Base-by-base conservation (phyloP, 192 early-diverging fungal species). In the Mortierella hygrophila region DNA sequence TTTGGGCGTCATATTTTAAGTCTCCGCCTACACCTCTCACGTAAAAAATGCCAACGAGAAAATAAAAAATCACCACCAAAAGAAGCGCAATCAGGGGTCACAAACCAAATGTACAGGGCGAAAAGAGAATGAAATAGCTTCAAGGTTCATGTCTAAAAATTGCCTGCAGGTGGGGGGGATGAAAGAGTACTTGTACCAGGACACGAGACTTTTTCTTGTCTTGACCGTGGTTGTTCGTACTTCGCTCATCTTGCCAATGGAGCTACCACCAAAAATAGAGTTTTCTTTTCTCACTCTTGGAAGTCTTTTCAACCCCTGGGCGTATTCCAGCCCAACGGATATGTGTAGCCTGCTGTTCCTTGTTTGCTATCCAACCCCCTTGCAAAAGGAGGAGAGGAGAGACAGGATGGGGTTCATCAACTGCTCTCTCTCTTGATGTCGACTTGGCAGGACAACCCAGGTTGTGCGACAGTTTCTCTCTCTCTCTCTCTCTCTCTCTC, bases 141-240 rank as follows among this genome's bases (percentile, higher is more conserved):
- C 60, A 65, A 65, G 60, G 60, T 65, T 65, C 29, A 15, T 65
- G n/a, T 65, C 60, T 65, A 65, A 65, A 65, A 65, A 65, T 65
- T 65, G 60, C 60, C 11, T 65, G 29, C 60, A 65, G 60, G 29
- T 29, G 60, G 29, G 13, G 4, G 3, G 13, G 3, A 10, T 0
- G 3, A 13, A 32, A 63, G 11, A 63, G 60, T 63, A 63, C 60
- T 11, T 63, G 20, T 23, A 32, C 26, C 52, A 54, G 18, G 0
- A 15, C 15, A 63, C 60, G 57, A 32, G 60, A 65, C 60, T 15
- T 26, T 44, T 46, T 46, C 13, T 46, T 40, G 38, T 60, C 23
- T 55, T 65, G 60, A 15, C 29, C 11, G 60, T 52, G 16, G 18
- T 63, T 65, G 10, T 65, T 32, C 60, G 29, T 26, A 35, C 26